Percentiles rank a stretch among this genome's conserved stretches.
Conservation (phyloP, 2,329 filamentous ascomycete species). For the Fusarium annulatum region DNA sequence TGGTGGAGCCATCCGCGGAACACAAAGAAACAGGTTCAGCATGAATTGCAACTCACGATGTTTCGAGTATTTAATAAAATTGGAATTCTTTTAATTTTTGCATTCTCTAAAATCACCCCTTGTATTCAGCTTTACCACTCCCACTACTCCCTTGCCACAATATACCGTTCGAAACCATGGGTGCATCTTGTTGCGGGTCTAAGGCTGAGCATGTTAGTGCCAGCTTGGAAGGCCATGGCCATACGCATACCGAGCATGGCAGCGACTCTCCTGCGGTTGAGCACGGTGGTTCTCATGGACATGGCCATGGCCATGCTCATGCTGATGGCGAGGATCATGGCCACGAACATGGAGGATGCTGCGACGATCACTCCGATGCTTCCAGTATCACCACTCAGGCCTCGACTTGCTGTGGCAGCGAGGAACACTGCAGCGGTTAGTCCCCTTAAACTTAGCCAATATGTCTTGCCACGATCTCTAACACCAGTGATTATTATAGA, state of each 20-base stretch:
- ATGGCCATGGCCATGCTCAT: too few species aligned
- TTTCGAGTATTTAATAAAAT: background rate
- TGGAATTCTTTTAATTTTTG: rapidly evolving
- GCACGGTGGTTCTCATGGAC: background rate
- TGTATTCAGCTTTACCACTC: rapidly evolving
- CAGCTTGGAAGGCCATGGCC: background rate
- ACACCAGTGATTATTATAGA: background rate
- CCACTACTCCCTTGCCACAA: rapidly evolving
- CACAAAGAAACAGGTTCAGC: background rate
- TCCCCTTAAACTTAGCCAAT: rapidly evolving
- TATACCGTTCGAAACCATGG: background rate
- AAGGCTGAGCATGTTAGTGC: background rate
- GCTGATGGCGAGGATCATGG: rapidly evolving
- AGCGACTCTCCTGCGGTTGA: rapidly evolving
- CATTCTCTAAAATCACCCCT: rapidly evolving
- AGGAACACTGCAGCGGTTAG: constrained; percentile 8
- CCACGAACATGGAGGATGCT: background rate
- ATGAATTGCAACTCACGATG: background rate
- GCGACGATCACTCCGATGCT: background rate
- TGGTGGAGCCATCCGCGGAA: constrained; percentile 5
- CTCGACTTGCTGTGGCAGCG: constrained; percentile 8
- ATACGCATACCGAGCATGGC: rapidly evolving
- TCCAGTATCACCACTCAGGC: background rate
- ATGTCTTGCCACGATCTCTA: rapidly evolving
- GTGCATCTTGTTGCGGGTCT: constrained; percentile 4